These are phyloP conservation scores for Choanephora cucurbitarum DNA, from an alignment of 371 early-diverging fungal genomes.

Conservation along the genomic window DNA sequence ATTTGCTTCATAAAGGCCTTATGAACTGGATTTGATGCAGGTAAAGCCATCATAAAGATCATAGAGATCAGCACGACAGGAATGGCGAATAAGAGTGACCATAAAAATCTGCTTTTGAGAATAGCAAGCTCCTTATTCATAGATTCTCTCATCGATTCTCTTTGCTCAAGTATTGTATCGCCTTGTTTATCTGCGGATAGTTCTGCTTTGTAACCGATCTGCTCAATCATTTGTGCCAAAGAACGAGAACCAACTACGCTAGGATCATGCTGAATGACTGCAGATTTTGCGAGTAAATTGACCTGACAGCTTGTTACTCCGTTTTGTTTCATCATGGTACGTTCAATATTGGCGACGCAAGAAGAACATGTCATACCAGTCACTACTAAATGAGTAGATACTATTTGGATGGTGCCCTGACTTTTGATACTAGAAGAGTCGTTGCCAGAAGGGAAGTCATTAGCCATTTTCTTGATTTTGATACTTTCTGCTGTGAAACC, in stretches of 20 bases:
- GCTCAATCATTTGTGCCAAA: slow-evolving; percentile 57
- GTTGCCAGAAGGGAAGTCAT: not conserved
- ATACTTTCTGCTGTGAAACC: slow-evolving; percentile 59
- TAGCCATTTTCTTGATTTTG: slow-evolving; percentile 40
- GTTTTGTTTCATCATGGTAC: slow-evolving; percentile 43
- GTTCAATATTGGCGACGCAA: slow-evolving; percentile 77
- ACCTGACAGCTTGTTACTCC: slow-evolving; percentile 68
- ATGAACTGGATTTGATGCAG: slow-evolving; percentile 40
- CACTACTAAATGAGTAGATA: slow-evolving; percentile 50
- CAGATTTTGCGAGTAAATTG: slow-evolving; percentile 66
- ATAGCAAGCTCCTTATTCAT: slow-evolving; percentile 50
- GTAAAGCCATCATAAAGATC: slow-evolving; percentile 65
- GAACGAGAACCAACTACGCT: slow-evolving; percentile 49
- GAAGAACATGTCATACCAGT: slow-evolving; percentile 87
- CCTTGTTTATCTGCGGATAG: slow-evolving; percentile 37
- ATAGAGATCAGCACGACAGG: slow-evolving; percentile 64
- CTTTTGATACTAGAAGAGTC: slow-evolving; percentile 14
- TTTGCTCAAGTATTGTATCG: slow-evolving; percentile 37
- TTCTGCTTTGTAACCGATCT: slow-evolving; percentile 62
- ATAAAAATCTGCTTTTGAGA: slow-evolving; percentile 46
- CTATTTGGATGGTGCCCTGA: slow-evolving; percentile 7
- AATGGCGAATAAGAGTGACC: slow-evolving; percentile 60
- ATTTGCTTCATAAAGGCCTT: slow-evolving; percentile 37
- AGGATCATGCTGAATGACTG: slow-evolving; percentile 62
- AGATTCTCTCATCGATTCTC: slow-evolving; percentile 48